phyloP scores from a whole-genome alignment of 2,329 filamentous ascomycete species.

The Rhynchosporium graminicola region DNA sequence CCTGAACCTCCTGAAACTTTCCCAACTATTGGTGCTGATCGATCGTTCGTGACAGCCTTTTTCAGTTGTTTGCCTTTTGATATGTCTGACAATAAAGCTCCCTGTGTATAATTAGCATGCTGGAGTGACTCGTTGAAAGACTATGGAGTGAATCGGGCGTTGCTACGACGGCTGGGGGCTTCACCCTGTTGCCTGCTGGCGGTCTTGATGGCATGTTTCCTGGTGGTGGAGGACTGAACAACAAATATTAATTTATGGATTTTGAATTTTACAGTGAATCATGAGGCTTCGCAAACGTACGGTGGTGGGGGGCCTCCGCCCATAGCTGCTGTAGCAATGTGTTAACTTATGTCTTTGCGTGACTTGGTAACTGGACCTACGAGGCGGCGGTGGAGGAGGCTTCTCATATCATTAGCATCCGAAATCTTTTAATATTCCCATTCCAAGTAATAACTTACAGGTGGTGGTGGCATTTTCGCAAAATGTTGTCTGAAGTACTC shows the following conservation, averaged over 20 bases:
- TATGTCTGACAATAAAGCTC: slow-evolving; percentile 86
- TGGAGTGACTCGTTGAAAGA: slow-evolving; percentile 31
- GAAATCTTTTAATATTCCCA: too few species aligned
- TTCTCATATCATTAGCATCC: slow-evolving; percentile 38
- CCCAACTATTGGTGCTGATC: slow-evolving; percentile 75
- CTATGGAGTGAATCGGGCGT: slow-evolving; percentile 27
- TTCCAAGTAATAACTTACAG: slow-evolving; percentile 2
- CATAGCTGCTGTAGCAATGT: slow-evolving; percentile 34
- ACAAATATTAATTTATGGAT: not conserved
- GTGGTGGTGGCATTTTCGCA: slow-evolving; percentile 29
- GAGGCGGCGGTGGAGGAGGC: slow-evolving; percentile 67
- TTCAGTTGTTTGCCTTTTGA: slow-evolving; percentile 76
- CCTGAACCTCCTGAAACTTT: slow-evolving; percentile 49
- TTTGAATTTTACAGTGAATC: not conserved
- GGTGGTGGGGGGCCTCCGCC: slow-evolving; percentile 63
- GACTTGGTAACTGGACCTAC: slow-evolving; percentile 11
- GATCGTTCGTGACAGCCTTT: slow-evolving; percentile 88
- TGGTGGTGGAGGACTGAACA: slow-evolving; percentile 59
- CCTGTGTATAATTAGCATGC: slow-evolving; percentile 53
- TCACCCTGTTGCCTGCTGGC: slow-evolving; percentile 63
- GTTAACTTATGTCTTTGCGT: slow-evolving; percentile 10
- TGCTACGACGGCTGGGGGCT: slow-evolving; percentile 41
- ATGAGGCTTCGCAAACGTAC: slow-evolving; percentile 30
- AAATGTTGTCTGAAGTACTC: not conserved
- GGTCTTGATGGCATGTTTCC: slow-evolving; percentile 57